These are phyloP conservation scores for Inga oerstediana DNA, from an alignment of 306 rosid species.

Conservation along the genomic window DNA sequence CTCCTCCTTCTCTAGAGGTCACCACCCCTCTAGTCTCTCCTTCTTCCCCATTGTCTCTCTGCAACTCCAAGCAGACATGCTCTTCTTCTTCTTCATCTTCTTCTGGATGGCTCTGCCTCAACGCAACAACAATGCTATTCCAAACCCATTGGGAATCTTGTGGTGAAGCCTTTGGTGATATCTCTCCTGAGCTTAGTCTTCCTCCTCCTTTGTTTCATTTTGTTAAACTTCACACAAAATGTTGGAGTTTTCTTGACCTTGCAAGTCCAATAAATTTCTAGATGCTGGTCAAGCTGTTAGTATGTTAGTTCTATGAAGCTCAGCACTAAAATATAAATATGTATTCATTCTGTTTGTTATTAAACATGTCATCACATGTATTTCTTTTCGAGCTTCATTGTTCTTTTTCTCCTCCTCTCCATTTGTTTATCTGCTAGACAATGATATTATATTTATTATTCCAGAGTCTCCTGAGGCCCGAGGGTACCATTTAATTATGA, in stretches of 20 bases:
- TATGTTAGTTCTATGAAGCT: background rate
- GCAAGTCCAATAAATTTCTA: constrained; percentile 56
- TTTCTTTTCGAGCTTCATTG: background rate
- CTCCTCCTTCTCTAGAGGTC: too few species aligned
- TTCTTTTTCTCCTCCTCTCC: background rate
- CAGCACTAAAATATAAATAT: background rate
- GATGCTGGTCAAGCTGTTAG: background rate
- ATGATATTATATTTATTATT: background rate
- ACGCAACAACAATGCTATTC: background rate
- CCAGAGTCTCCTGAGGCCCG: background rate
- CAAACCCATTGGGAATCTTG: background rate
- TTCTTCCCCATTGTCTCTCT: background rate
- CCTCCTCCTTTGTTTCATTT: constrained; percentile 4
- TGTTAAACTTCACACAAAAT: constrained; percentile 31
- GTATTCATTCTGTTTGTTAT: background rate
- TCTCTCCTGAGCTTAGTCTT: constrained; percentile 94
- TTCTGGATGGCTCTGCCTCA: background rate
- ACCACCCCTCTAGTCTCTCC: too few species aligned
- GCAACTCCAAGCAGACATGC: background rate
- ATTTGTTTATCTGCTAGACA: background rate
- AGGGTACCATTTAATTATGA: background rate
- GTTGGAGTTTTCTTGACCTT: constrained; percentile 97
- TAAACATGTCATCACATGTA: background rate
- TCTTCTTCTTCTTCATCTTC: background rate
- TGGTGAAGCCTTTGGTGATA: constrained; percentile 57